Percentiles rank a stretch among this genome's conserved stretches.
phyloP scores from a whole-genome alignment of 805 yeast genomes.

The Candida ovalis region DNA sequence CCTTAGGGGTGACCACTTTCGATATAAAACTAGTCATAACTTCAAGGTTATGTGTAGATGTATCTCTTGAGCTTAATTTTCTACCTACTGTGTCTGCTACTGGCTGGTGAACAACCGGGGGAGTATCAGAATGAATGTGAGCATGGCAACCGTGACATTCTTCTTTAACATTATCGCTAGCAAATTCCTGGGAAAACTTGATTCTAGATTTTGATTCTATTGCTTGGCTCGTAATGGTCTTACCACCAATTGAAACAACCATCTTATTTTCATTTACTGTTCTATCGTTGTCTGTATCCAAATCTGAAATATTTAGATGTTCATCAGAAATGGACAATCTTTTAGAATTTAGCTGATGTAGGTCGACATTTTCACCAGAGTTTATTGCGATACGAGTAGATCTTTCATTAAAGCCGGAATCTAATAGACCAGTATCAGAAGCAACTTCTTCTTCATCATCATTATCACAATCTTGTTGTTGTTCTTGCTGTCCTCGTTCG shows the following conservation, averaged over 20 bases:
- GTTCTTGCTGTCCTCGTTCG: too few relatives aligned
- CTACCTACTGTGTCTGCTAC: neutral
- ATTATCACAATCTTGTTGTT: too few relatives aligned
- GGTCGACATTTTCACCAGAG: too few relatives aligned
- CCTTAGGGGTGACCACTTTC: neutral
- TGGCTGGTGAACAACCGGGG: neutral
- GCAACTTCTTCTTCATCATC: too few relatives aligned
- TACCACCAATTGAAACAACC: constrained; percentile 8
- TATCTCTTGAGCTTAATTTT: neutral
- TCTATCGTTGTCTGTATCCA: too few relatives aligned
- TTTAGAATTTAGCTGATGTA: too few relatives aligned
- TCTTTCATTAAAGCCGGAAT: too few relatives aligned
- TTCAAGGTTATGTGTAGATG: constrained; percentile 4
- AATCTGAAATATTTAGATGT: neutral
- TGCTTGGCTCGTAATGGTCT: constrained; percentile 2
- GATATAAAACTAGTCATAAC: constrained; percentile 2
- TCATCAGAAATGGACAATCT: too few relatives aligned
- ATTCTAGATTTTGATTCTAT: neutral
- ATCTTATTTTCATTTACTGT: constrained; percentile 5
- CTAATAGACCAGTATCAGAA: too few relatives aligned
- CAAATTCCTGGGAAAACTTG: constrained; percentile 1
- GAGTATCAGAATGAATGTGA: neutral
- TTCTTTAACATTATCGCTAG: neutral
- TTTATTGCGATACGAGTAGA: too few relatives aligned
- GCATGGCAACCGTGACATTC: neutral